Conservation (phyloP, 352 stramenopile species). For the Globisporangium apiculatum region DNA sequence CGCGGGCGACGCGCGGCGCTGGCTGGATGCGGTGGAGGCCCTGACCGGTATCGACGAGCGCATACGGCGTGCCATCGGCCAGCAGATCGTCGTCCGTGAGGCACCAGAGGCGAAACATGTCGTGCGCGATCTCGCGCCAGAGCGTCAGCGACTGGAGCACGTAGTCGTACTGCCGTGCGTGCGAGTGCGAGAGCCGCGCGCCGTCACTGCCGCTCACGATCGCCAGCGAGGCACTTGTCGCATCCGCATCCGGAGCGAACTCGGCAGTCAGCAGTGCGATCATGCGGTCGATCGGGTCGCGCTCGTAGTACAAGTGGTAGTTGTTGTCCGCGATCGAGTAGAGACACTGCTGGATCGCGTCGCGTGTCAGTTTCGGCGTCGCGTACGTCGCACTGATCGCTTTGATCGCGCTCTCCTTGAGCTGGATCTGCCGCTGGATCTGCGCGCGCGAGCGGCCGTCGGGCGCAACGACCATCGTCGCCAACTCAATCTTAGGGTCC, state of each 20-base stretch:
- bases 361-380: slow-evolving; percentile 37
- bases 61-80: slow-evolving; percentile 73
- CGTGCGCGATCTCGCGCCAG: slow-evolving; percentile 94
- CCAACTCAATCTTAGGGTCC: slow-evolving; percentile 87
- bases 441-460: slow-evolving; percentile 82
- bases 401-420: slow-evolving; percentile 89
- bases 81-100: slow-evolving; percentile 92
- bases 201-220: slow-evolving; percentile 92
- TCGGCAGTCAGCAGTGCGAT: slow-evolving; percentile 84
- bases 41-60: slow-evolving; percentile 92
- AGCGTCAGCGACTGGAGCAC: slow-evolving; percentile 94
- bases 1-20: slow-evolving; percentile 89
- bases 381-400: slow-evolving; percentile 79
- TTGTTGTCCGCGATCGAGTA: slow-evolving; percentile 97
- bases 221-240: slow-evolving; percentile 80
- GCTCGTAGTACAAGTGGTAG: slow-evolving; percentile 96
- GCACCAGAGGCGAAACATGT: slow-evolving; percentile 97
- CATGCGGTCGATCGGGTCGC: slow-evolving; percentile 94
- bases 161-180: slow-evolving; percentile 94
- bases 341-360: slow-evolving; percentile 92
- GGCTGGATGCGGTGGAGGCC: slow-evolving; percentile 93
- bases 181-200: slow-evolving; percentile 92
- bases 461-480: slow-evolving; percentile 93
- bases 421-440: slow-evolving; percentile 91
- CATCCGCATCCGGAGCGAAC: slow-evolving; percentile 78